Evolutionary conservation across 768 basidiomycete species (phyloP).

Genomic region (Leccinellum albellum): DNA sequence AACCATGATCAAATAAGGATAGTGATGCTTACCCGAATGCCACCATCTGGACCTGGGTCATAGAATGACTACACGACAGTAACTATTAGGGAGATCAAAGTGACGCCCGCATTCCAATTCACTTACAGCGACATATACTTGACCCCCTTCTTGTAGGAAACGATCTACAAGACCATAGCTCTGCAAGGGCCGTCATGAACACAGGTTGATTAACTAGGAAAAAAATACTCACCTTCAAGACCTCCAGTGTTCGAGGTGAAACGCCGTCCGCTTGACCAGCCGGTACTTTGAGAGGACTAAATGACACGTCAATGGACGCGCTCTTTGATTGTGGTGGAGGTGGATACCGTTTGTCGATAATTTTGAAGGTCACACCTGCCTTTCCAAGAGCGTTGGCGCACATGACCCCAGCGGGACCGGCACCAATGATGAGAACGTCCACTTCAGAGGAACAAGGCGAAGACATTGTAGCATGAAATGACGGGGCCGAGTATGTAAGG

Average conservation of each 20-base stretch:
- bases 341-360: constrained; percentile 40
- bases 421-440: constrained; percentile 41
- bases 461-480: constrained; percentile 10
- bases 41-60: constrained; percentile 57
- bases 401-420: constrained; percentile 43
- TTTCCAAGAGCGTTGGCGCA: constrained; percentile 38
- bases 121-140: constrained; percentile 64
- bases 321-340: background rate
- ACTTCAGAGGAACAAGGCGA: constrained; percentile 26
- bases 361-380: constrained; percentile 35
- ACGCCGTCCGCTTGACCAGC: constrained; percentile 30
- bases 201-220: background rate
- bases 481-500: background rate
- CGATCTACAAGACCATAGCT: constrained; percentile 73
- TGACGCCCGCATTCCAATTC: background rate
- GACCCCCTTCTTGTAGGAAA: constrained; percentile 56
- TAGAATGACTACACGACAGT: constrained; percentile 59
- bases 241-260: constrained; percentile 34
- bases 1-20: background rate
- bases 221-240: constrained; percentile 38
- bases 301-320: background rate
- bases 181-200: constrained; percentile 32
- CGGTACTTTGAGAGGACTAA: constrained; percentile 14
- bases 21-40: constrained; percentile 48
- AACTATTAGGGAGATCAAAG: background rate